Evolutionary conservation across 495 filamentous ascomycete species (phyloP).

Genomic region (Podospora anserina): DNA sequence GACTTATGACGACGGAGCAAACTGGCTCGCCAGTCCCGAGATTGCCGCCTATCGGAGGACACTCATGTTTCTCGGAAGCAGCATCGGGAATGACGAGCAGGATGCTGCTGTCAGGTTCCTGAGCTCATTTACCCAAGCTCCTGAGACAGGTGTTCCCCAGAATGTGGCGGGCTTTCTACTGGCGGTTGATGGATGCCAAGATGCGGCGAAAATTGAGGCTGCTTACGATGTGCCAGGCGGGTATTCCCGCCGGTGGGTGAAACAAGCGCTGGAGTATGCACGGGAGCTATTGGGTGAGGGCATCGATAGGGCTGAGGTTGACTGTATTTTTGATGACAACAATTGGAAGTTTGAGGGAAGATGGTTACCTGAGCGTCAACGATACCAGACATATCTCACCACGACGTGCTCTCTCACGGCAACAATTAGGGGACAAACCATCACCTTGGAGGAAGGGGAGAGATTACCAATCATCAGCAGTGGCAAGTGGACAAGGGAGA

Average conservation of each 20-base stretch:
- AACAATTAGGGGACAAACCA: constrained; percentile 1
- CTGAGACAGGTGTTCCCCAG: constrained; percentile 8
- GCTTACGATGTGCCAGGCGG: constrained; percentile 17
- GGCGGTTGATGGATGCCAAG: constrained; percentile 18
- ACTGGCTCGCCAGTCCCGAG: constrained; percentile 11
- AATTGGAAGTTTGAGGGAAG: constrained; percentile 19
- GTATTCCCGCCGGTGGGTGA: constrained; percentile 14
- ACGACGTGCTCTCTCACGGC: neutral
- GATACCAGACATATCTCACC: constrained; percentile 18
- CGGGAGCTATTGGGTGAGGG: neutral
- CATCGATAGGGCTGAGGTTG: neutral
- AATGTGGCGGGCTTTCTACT: constrained; percentile 17
- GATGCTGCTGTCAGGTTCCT: constrained; percentile 10
- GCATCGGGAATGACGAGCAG: constrained; percentile 17
- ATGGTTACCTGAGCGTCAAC: constrained; percentile 13
- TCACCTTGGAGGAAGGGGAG: constrained; percentile 13
- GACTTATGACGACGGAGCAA: constrained; percentile 19
- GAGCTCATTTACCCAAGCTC: constrained; percentile 3
- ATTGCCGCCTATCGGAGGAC: constrained; percentile 6
- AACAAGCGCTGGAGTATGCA: constrained; percentile 15
- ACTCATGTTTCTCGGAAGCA: constrained; percentile 18
- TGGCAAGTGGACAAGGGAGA: constrained; percentile 18
- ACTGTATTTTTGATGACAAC: constrained; percentile 1
- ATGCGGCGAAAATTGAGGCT: constrained; percentile 1
- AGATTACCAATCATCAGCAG: constrained; percentile 12